A percentile compares a stretch with the other conserved stretches of the same genome.
Evolutionary conservation across 108 stramenopile genomes (phyloP).

Genomic region (Fistulifera solaris): DNA sequence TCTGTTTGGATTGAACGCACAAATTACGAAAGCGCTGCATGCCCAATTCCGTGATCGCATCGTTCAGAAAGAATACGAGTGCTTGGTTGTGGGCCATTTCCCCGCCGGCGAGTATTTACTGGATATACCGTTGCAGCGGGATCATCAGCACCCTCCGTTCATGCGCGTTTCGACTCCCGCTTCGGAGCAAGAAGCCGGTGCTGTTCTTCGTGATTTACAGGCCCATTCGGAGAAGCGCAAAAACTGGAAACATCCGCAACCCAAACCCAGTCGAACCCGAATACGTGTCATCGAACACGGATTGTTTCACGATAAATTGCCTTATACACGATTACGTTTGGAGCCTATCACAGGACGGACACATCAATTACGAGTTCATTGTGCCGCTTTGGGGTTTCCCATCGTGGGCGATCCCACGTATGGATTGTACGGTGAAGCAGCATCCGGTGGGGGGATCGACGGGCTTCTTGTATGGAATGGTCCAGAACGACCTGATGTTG

Average conservation of each 20-base stretch:
- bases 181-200: slow-evolving; percentile 40
- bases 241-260: slow-evolving; percentile 56
- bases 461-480: neutral
- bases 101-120: slow-evolving; percentile 22
- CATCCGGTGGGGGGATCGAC: slow-evolving; percentile 32
- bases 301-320: slow-evolving; percentile 17
- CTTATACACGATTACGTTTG: slow-evolving; percentile 54
- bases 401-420: slow-evolving; percentile 81
- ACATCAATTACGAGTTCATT: slow-evolving; percentile 84
- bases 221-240: slow-evolving; percentile 10
- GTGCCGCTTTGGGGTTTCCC: slow-evolving; percentile 77
- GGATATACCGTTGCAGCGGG: slow-evolving; percentile 70
- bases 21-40: slow-evolving; percentile 39
- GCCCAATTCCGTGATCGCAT: slow-evolving; percentile 55
- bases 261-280: slow-evolving; percentile 64
- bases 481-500: slow-evolving; percentile 6
- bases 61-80: slow-evolving; percentile 53
- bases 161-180: slow-evolving; percentile 70
- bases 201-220: slow-evolving; percentile 46
- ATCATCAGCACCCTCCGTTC: slow-evolving; percentile 68
- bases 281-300: slow-evolving; percentile 45
- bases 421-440: slow-evolving; percentile 60
- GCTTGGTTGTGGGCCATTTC: slow-evolving; percentile 63
- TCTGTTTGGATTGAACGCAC: slow-evolving; percentile 41
- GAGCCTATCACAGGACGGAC: slow-evolving; percentile 65